Base-by-base conservation (phyloP, 768 basidiomycete species). In the Amanita polypyramis region DNA sequence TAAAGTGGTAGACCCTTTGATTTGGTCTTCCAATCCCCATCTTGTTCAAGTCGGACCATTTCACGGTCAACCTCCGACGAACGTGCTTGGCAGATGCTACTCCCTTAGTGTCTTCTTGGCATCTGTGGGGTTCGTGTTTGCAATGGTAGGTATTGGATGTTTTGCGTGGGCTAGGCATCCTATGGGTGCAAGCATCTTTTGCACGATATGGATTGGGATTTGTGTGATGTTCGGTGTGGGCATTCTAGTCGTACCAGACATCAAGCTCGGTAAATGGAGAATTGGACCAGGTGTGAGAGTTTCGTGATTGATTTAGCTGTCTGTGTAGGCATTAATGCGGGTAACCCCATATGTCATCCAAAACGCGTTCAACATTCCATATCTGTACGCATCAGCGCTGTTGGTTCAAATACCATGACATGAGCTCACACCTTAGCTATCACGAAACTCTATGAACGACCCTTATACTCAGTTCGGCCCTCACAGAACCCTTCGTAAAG, bases 31-130 rank as follows among this genome's bases (percentile, higher is more conserved):
- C 15, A 65, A 76, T 54, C 77, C 78, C 4, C 75, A 74, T 45
- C 52, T 80, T 6, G 74, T 74, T 42, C 70, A 70, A 51, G 70
- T 76, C 17, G 75, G 75, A 7, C 69, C 65, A 4, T 75, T 77
- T 58, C 53, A 60, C 19, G 58, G 57, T 23, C 56, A 65, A 20
- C 62, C 73, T 43, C 65, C 70, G 5, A 66, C 65, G 7, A 69
- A 74, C 51, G 59, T 81, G 20, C 65, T 81, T 30, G 69, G 67
- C 44, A 67, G 72, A 15, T 70, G 67, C 27, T 77, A 80, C 47
- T 51, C 64, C 20, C 59, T 79, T 4, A 77, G 74, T 52, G 70
- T 80, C 45, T 51, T 60, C 49, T 56, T 76, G 5, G 63, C 78
- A 10, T 60, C 65, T 6, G 33, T 65, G 25, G 78, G 79, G 17